These are phyloP conservation scores for Esteya vermicola DNA, from an alignment of 2,329 filamentous ascomycete species.

Conservation along the genomic window DNA sequence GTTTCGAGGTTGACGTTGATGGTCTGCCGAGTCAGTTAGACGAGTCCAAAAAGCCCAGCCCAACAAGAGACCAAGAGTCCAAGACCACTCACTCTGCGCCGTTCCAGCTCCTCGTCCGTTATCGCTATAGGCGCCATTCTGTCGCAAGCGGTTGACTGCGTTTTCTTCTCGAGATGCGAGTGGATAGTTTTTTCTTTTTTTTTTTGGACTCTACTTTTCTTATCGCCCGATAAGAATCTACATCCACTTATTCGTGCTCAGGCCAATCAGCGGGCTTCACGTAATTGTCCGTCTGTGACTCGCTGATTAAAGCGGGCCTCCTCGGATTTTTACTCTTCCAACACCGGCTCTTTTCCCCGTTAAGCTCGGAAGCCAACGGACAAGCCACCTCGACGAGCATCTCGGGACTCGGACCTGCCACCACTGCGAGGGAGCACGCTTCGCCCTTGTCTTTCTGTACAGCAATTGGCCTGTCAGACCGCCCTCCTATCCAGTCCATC, in stretches of 20 bases:
- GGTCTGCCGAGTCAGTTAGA: constrained; percentile 35
- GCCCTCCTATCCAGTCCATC: neutral
- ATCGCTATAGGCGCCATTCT: constrained; percentile 27
- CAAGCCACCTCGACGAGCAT: constrained; percentile 7
- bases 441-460: too few relatives aligned
- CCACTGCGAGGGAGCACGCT: too few relatives aligned
- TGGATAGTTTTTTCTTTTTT: constrained; percentile 4
- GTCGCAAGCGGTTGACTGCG: constrained; percentile 1
- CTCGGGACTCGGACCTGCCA: too few relatives aligned
- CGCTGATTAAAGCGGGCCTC: constrained; percentile 7
- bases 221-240: neutral
- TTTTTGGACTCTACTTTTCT: neutral
- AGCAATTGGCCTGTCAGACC: too few relatives aligned
- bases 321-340: constrained; percentile 8
- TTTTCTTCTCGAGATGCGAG: neutral
- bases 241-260: neutral
- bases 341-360: constrained; percentile 3
- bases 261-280: constrained; percentile 5
- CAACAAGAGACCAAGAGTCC: neutral
- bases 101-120: constrained; percentile 41
- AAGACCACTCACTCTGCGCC: constrained; percentile 38
- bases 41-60: neutral
- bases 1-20: constrained; percentile 83
- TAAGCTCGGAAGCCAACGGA: constrained; percentile 12
- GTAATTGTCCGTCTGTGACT: constrained; percentile 11